These are phyloP conservation scores for Nannochloropsis oceanica DNA, from an alignment of 108 stramenopile species.

Conservation along the genomic window DNA sequence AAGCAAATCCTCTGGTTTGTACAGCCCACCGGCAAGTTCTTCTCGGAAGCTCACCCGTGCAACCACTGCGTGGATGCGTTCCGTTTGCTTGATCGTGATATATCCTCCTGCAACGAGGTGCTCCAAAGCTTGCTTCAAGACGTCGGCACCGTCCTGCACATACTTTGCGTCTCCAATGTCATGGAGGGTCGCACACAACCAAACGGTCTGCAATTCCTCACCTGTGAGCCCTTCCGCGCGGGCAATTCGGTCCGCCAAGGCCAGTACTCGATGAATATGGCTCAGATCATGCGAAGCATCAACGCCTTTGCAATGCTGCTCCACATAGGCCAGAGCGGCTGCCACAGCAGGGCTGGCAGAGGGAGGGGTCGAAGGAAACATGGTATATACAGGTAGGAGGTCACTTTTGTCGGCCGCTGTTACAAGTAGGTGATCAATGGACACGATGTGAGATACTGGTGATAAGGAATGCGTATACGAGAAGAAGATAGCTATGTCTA, in stretches of 20 bases:
- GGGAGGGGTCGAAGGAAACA: neutral
- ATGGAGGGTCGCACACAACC: neutral
- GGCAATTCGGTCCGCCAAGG: neutral
- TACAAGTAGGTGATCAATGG: no score
- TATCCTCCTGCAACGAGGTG: neutral
- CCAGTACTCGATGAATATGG: neutral
- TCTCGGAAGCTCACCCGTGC: neutral
- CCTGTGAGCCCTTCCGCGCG: neutral
- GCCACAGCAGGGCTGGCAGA: neutral
- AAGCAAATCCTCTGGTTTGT: neutral
- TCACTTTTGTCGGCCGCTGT: no score
- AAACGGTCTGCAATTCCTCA: neutral
- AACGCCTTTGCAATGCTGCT: neutral
- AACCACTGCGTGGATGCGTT: neutral
- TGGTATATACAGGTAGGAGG: no score
- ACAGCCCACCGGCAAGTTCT: neutral
- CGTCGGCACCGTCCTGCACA: neutral
- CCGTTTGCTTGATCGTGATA: neutral
- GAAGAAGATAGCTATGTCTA: no score
- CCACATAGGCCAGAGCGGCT: neutral
- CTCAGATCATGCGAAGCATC: neutral
- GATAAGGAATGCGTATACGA: no score
- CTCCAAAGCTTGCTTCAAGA: neutral
- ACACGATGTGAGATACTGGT: no score
- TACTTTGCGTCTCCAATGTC: neutral